Percentiles rank a stretch among this genome's conserved stretches.
phyloP scores from a whole-genome alignment of 2,329 filamentous ascomycete species.

The Metarhizium brunneum region DNA sequence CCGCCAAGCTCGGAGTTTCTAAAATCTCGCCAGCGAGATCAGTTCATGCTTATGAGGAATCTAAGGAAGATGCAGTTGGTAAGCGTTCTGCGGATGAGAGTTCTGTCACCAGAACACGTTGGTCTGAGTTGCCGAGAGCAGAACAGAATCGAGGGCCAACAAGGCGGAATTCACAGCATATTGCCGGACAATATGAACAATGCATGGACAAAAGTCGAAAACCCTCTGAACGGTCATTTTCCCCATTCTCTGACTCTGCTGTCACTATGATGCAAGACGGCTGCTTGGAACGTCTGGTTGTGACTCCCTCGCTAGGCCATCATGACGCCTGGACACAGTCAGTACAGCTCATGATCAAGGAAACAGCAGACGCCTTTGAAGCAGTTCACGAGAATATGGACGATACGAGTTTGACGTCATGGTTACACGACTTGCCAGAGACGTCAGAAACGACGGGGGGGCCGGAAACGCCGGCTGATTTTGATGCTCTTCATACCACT shows the following conservation, averaged over 20 bases:
- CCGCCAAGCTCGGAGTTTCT: conserved; percentile 21
- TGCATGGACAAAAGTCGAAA: not conserved
- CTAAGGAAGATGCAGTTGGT: not conserved
- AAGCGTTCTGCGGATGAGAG: not conserved
- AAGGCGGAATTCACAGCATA: not conserved
- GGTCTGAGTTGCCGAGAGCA: not conserved
- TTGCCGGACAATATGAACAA: not conserved
- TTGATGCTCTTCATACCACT: not conserved
- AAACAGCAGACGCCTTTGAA: conserved; percentile 42
- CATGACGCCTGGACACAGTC: conserved; percentile 23
- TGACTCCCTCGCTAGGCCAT: not conserved
- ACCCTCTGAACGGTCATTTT: conserved; percentile 3
- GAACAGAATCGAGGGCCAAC: not conserved
- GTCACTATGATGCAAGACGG: not conserved
- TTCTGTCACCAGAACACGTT: not conserved
- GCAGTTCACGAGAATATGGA: conserved; percentile 32
- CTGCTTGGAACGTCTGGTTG: conserved; percentile 1
- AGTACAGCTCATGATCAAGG: conserved; percentile 35
- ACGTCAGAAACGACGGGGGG: conserved; percentile 5
- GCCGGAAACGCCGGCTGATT: not conserved
- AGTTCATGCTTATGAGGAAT: not conserved
- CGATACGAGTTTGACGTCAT: conserved; percentile 23
- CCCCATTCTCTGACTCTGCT: conserved; percentile 2
- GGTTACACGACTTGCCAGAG: conserved; percentile 8
- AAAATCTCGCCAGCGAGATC: not conserved